These are phyloP conservation scores for Teunomyces gatunensis DNA, from an alignment of 805 yeast genomes.

Conservation along the genomic window DNA sequence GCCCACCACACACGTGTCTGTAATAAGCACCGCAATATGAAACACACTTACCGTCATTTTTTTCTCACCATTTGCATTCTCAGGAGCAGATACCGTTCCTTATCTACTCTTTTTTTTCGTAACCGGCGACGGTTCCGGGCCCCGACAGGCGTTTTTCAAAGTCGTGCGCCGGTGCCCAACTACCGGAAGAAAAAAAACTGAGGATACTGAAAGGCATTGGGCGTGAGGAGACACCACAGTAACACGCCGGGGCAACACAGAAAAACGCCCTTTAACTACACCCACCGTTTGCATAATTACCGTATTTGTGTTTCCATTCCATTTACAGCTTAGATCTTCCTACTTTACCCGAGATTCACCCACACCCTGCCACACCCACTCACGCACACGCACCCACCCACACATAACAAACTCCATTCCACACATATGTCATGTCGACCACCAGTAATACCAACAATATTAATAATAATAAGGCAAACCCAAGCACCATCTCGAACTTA, in stretches of 20 bases:
- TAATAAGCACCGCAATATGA: slow-evolving; percentile 40
- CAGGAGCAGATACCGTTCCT: neutral
- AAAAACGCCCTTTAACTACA: neutral
- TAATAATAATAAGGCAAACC: slow-evolving; percentile 1
- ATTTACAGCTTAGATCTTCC: too few species aligned
- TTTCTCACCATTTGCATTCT: neutral
- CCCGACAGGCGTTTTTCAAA: slow-evolving; percentile 1
- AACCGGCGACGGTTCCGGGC: neutral
- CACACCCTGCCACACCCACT: too few species aligned
- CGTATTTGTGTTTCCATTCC: neutral
- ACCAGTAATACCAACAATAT: neutral
- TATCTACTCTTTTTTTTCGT: neutral
- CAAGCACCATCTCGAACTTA: slow-evolving; percentile 39
- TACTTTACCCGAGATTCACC: too few species aligned
- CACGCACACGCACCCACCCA: neutral
- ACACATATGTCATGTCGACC: neutral
- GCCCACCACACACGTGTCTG: slow-evolving; percentile 35
- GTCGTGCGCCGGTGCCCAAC: slow-evolving; percentile 1
- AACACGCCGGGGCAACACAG: neutral
- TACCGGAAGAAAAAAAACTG: slow-evolving; percentile 1
- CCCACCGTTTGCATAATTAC: neutral
- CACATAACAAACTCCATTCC: too few species aligned
- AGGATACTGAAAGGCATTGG: slow-evolving; percentile 1
- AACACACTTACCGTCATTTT: slow-evolving; percentile 4
- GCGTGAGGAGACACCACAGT: slow-evolving; percentile 3